phyloP scores from a whole-genome alignment of 352 stramenopile species.

The Pythium phragmitis region DNA sequence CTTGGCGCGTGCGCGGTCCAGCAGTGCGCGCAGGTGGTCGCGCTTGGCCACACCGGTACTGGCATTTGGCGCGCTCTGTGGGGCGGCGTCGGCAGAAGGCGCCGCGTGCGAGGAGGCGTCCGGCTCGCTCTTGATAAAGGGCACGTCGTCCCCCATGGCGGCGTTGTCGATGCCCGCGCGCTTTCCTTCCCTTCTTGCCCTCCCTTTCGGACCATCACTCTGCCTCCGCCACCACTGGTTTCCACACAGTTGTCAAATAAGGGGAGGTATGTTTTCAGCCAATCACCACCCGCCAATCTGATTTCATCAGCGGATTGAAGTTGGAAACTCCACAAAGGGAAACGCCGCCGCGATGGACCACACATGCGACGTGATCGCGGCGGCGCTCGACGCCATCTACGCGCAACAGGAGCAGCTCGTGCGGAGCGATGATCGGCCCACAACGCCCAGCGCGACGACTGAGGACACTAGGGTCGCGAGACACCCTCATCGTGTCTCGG shows the following conservation, averaged over 20 bases:
- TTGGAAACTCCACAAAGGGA: conserved; percentile 5
- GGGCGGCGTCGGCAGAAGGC: not conserved
- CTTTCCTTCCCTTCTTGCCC: not conserved
- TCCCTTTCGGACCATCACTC: conserved; percentile 5
- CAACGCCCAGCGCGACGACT: too few relatives aligned
- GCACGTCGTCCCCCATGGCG: not conserved
- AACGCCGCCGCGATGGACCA: not conserved
- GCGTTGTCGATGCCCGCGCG: not conserved
- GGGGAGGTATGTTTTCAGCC: conserved; percentile 11
- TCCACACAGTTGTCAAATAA: conserved; percentile 2
- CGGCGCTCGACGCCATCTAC: conserved; percentile 26
- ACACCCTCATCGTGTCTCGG: too few relatives aligned
- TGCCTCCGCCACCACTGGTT: not conserved
- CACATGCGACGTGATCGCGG: not conserved
- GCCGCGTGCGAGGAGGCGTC: not conserved
- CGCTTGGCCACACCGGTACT: not conserved
- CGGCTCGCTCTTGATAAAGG: conserved; percentile 16
- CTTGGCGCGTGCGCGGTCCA: conserved; percentile 36
- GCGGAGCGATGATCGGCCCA: not conserved
- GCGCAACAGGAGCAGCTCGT: conserved; percentile 20
- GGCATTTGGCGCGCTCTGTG: not conserved
- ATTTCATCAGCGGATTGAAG: conserved; percentile 3
- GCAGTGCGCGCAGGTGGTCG: conserved; percentile 36
- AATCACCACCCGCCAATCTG: not conserved
- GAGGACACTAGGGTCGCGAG: too few relatives aligned